These are phyloP conservation scores for Aspergillus uvarum DNA, from an alignment of 2,329 filamentous ascomycete species.

Conservation along the genomic window DNA sequence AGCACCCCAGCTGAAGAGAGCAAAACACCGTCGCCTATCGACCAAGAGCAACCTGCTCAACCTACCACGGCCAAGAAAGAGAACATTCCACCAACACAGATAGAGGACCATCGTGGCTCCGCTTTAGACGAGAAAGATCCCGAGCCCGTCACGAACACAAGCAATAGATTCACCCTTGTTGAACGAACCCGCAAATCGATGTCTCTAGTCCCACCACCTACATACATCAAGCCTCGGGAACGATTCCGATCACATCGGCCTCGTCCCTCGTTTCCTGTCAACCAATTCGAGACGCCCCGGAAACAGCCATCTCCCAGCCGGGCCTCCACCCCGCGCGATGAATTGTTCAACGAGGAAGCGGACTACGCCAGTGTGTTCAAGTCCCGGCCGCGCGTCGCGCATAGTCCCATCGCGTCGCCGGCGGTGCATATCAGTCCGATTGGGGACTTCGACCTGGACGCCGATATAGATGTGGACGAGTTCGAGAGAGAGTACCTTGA, in stretches of 20 bases:
- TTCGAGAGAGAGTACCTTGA: neutral
- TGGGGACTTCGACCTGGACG: slow-evolving; percentile 25
- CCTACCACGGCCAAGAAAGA: neutral
- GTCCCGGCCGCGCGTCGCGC: slow-evolving; percentile 75
- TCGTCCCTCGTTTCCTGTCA: slow-evolving; percentile 51
- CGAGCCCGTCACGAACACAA: slow-evolving; percentile 2
- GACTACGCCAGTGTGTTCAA: slow-evolving; percentile 84
- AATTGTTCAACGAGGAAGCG: slow-evolving; percentile 67
- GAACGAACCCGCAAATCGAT: slow-evolving; percentile 83
- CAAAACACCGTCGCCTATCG: neutral
- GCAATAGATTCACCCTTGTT: slow-evolving; percentile 53
- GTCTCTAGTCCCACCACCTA: slow-evolving; percentile 55
- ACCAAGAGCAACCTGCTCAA: neutral
- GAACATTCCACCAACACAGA: neutral
- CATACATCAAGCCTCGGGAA: slow-evolving; percentile 21
- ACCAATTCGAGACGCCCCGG: slow-evolving; percentile 57
- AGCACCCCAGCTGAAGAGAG: neutral
- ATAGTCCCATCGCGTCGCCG: slow-evolving; percentile 62
- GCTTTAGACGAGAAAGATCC: neutral
- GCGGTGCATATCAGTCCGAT: slow-evolving; percentile 37
- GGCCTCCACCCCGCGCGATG: slow-evolving; percentile 60
- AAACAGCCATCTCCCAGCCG: slow-evolving; percentile 28
- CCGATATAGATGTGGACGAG: slow-evolving; percentile 20
- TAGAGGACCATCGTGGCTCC: neutral
- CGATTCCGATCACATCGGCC: slow-evolving; percentile 24